Percentiles rank a stretch among this genome's conserved stretches.
phyloP scores from a whole-genome alignment of 1,284 basidiomycete species.

The Mycena sp. region DNA sequence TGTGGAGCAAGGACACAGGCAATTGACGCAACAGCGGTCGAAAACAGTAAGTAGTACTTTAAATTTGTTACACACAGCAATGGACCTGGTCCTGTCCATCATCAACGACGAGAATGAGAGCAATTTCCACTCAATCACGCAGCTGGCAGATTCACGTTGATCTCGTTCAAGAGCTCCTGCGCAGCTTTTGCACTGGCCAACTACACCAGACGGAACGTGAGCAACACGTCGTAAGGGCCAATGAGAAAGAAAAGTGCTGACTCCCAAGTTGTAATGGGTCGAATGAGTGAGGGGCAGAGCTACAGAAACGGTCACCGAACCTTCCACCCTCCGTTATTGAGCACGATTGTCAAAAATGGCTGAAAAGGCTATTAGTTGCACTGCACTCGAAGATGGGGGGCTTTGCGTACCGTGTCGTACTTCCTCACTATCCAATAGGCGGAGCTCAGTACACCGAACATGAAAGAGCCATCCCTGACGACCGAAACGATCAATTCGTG shows the following conservation, averaged over 20 bases:
- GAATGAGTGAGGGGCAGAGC: too few relatives aligned
- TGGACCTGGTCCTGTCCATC: neutral
- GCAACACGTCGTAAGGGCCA: neutral
- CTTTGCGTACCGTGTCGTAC: constrained; percentile 65
- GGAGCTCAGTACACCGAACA: constrained; percentile 73
- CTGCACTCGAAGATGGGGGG: neutral
- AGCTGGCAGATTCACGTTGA: constrained; percentile 61
- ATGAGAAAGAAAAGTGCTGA: constrained; percentile 47
- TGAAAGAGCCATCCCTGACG: constrained; percentile 74
- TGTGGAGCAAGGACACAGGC: constrained; percentile 1
- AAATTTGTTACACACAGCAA: constrained; percentile 26
- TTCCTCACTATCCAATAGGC: constrained; percentile 76
- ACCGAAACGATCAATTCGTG: constrained; percentile 65
- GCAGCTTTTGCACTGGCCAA: constrained; percentile 70
- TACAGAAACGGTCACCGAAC: constrained; percentile 43
- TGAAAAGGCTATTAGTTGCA: constrained; percentile 36
- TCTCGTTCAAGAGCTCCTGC: constrained; percentile 63
- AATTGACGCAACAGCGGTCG: constrained; percentile 2
- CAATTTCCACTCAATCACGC: constrained; percentile 24
- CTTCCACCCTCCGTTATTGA: constrained; percentile 80
- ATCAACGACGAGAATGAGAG: neutral
- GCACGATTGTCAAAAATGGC: constrained; percentile 76
- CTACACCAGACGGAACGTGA: constrained; percentile 43
- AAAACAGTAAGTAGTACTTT: constrained; percentile 23
- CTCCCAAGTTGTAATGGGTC: constrained; percentile 81